A percentile compares a stretch with the other conserved stretches of the same genome.
Conservation (phyloP, 257 asterid genomes). For the Nicotiana undulata region DNA sequence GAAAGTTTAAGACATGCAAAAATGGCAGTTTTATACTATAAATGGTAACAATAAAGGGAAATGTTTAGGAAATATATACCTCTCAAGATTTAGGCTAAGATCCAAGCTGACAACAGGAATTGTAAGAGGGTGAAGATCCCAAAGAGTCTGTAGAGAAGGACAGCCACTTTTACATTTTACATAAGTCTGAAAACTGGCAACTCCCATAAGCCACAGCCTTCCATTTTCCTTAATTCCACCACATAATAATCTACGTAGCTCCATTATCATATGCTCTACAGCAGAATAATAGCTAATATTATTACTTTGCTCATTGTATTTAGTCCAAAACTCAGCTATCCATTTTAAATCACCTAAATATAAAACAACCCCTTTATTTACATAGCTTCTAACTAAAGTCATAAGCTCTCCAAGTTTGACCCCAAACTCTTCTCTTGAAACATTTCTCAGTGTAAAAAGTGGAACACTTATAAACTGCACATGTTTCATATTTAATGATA, state of each 20-base stretch:
- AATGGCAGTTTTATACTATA: no score
- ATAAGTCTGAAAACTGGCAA: slow-evolving; percentile 52
- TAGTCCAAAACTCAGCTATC: slow-evolving; percentile 73
- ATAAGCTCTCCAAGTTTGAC: slow-evolving; percentile 59
- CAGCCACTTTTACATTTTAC: slow-evolving; percentile 54
- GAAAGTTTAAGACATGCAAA: no score
- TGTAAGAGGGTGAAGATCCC: slow-evolving; percentile 69
- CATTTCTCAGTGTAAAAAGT: slow-evolving; percentile 39
- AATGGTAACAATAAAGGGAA: background rate
- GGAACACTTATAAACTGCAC: slow-evolving; percentile 83
- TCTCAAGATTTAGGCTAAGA: slow-evolving; percentile 48
- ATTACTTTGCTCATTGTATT: slow-evolving; percentile 31
- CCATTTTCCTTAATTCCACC: slow-evolving; percentile 40
- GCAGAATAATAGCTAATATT: slow-evolving; percentile 32
- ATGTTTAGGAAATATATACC: slow-evolving; percentile 20
- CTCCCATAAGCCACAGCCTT: slow-evolving; percentile 70
- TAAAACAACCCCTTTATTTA: slow-evolving; percentile 58
- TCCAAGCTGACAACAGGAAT: slow-evolving; percentile 43
- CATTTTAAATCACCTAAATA: slow-evolving; percentile 75
- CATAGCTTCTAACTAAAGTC: slow-evolving; percentile 46
- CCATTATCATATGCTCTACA: slow-evolving; percentile 85
- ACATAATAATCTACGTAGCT: slow-evolving; percentile 53
- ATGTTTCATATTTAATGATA: slow-evolving; percentile 41
- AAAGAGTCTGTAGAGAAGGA: slow-evolving; percentile 70
- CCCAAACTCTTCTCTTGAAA: slow-evolving; percentile 58